Evolutionary conservation across 2,329 filamentous ascomycete species (phyloP), one percentile per base, ranked within the genome.

Genomic region (Colletotrichum lentis): DNA sequence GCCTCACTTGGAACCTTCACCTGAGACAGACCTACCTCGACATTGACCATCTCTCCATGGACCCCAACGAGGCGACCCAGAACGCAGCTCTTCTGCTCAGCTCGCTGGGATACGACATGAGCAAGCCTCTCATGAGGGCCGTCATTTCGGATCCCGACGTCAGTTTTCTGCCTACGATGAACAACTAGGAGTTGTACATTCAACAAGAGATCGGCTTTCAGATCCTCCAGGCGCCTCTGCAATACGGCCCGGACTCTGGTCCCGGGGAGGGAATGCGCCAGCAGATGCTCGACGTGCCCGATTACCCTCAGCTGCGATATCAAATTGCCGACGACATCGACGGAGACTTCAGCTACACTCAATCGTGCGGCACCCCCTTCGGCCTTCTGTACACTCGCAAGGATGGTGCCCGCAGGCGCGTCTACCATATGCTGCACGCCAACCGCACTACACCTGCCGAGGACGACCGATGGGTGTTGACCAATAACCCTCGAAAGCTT

Each of bases 1-100:
- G 35, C 3, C 35, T 73, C 27, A 61, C 53, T 1, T 73, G 72
- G 72, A 57, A 44, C 22, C 43, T 73, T 4, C 72, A 64, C 55
- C 35, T 72, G 14, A 50, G 56, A 35, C 43, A 50, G 14, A 49
- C 18, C 5, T 50, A 54, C 11, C 27, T 68, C 24, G 49, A 59
- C 24, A 16, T 31, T 16, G 14, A 5, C 11, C n/a, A 14, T 39
- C 11, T 37, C 11, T 6, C 31, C 11, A 8, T 53, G 18, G 6
- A 16, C 1, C n/a, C n/a, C 20, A 14, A 20, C 16, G 31, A 43
- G 12, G 20, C 14, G 35, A 8, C 16, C 59, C 37, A 56, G 54
- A 59, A 39, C 37, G 57, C 20, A 7, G 47, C 59, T n/a, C 8
- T 12, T 10, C 27, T 52, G 27, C 56, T 66, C 22, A 27, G 35